A percentile compares a stretch with the other conserved stretches of the same genome.
These are phyloP conservation scores for Tardiomyces depauwii DNA, from an alignment of 1,139 yeast genomes.

Conservation along the genomic window DNA sequence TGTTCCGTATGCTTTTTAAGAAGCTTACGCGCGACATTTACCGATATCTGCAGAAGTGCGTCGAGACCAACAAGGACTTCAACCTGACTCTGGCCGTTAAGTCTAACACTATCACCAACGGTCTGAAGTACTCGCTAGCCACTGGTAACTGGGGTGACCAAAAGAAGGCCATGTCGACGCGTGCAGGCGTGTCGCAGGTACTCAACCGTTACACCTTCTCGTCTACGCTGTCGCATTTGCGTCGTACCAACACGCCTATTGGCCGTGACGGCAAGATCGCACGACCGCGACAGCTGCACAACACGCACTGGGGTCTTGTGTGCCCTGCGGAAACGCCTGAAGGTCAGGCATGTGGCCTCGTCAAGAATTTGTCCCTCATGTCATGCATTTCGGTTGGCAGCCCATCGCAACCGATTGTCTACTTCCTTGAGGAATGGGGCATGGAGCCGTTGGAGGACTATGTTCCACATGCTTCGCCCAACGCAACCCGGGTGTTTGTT, in stretches of 20 bases:
- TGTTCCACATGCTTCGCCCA: slow-evolving; percentile 85
- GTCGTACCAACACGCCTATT: slow-evolving; percentile 98
- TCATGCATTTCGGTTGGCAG: slow-evolving; percentile 97
- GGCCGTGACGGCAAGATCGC: slow-evolving; percentile 99
- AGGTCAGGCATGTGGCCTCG: slow-evolving; percentile 99
- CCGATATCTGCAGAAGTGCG: slow-evolving; percentile 98
- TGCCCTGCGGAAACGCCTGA: slow-evolving; percentile 99
- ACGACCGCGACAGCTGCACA: slow-evolving; percentile 96
- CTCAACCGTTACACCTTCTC: slow-evolving; percentile 95
- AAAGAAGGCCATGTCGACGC: slow-evolving; percentile 96
- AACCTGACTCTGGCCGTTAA: slow-evolving; percentile 93
- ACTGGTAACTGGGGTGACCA: slow-evolving; percentile 99
- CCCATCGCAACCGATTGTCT: slow-evolving; percentile 89
- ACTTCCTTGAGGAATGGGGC: slow-evolving; percentile 97
- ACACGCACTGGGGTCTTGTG: slow-evolving; percentile 99
- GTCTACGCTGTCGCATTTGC: slow-evolving; percentile 91
- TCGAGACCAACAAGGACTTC: slow-evolving; percentile 94
- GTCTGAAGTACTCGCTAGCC: slow-evolving; percentile 92
- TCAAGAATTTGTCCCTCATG: slow-evolving; percentile 91
- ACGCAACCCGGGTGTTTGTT: slow-evolving; percentile 88
- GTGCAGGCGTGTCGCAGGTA: slow-evolving; percentile 99
- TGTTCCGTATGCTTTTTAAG: slow-evolving; percentile 88
- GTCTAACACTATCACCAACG: slow-evolving; percentile 94
- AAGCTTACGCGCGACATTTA: slow-evolving; percentile 90
- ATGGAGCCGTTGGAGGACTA: slow-evolving; percentile 96